Evolutionary conservation across 116 monocot genomes (phyloP).

Genomic region (Dioscorea cayenensis): DNA sequence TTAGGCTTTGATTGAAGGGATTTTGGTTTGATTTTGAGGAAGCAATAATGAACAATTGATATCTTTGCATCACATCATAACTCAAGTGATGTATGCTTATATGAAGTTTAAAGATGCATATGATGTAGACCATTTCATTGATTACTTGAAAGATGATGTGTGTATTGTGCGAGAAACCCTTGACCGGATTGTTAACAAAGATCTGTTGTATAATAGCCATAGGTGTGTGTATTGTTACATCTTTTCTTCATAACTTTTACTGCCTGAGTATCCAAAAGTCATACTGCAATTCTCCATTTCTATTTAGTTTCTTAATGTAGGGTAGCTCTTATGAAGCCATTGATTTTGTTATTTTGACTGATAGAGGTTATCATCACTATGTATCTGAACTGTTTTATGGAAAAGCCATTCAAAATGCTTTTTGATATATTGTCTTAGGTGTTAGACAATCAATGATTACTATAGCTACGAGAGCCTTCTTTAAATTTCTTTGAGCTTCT

Average conservation of each 20-base stretch:
- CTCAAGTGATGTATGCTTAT: slow-evolving; percentile 6
- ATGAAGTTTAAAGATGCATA: slow-evolving; percentile 97
- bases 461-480: no score
- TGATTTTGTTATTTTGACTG: no score
- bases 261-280: no score
- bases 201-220: slow-evolving; percentile 67
- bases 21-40: background rate
- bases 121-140: slow-evolving; percentile 92
- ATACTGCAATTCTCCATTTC: no score
- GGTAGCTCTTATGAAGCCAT: no score
- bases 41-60: background rate
- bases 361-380: no score
- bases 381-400: no score
- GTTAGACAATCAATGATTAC: no score
- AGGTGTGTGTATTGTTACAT: slow-evolving; percentile 29
- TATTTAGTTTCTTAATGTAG: no score
- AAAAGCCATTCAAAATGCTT: no score
- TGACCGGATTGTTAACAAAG: slow-evolving; percentile 74
- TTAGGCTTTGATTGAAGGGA: background rate
- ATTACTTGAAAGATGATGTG: slow-evolving; percentile 97
- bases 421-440: no score
- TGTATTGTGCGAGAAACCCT: slow-evolving; percentile 87
- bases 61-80: background rate
- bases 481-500: no score
- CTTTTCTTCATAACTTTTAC: background rate